Percentiles rank a stretch among this genome's conserved stretches.
Conservation (phyloP, 1,284 basidiomycete species). For the Phellopilus nigrolimitatus region DNA sequence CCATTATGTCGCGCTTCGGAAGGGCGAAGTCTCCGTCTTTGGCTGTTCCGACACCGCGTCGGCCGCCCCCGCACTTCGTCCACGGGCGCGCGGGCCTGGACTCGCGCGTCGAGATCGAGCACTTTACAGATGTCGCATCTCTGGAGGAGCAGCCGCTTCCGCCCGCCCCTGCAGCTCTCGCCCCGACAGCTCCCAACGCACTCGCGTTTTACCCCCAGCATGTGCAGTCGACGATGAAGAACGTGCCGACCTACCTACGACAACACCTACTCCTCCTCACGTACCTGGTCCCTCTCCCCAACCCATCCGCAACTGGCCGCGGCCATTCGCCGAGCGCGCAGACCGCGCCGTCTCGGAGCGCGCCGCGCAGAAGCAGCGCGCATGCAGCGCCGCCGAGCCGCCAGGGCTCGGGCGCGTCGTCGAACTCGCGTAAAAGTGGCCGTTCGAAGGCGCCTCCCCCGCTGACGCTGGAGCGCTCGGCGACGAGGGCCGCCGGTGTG, state of each 20-base stretch:
- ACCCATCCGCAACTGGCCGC: slow-evolving; percentile 55
- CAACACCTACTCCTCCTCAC: slow-evolving; percentile 12
- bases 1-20: slow-evolving; percentile 29
- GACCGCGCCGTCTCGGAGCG: slow-evolving; percentile 10
- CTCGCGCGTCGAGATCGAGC: slow-evolving; percentile 44
- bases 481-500: neutral
- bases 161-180: slow-evolving; percentile 23
- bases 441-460: slow-evolving; percentile 4
- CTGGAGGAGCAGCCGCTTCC: slow-evolving; percentile 24
- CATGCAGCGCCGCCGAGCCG: neutral
- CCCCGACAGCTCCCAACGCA: slow-evolving; percentile 17
- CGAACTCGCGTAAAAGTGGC: slow-evolving; percentile 3
- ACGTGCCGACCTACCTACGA: neutral
- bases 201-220: slow-evolving; percentile 30
- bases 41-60: slow-evolving; percentile 40
- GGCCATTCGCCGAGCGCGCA: slow-evolving; percentile 24
- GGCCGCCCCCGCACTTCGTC: slow-evolving; percentile 31
- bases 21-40: slow-evolving; percentile 31
- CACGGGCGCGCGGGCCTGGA: slow-evolving; percentile 34
- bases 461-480: slow-evolving; percentile 1
- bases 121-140: slow-evolving; percentile 33
- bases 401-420: slow-evolving; percentile 4
- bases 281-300: slow-evolving; percentile 34
- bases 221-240: slow-evolving; percentile 25
- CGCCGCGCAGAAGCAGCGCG: slow-evolving; percentile 13